Evolutionary conservation across 225 moss, liverwort and hornwort species (phyloP).

Genomic region (Thuidium tamariscinum): DNA sequence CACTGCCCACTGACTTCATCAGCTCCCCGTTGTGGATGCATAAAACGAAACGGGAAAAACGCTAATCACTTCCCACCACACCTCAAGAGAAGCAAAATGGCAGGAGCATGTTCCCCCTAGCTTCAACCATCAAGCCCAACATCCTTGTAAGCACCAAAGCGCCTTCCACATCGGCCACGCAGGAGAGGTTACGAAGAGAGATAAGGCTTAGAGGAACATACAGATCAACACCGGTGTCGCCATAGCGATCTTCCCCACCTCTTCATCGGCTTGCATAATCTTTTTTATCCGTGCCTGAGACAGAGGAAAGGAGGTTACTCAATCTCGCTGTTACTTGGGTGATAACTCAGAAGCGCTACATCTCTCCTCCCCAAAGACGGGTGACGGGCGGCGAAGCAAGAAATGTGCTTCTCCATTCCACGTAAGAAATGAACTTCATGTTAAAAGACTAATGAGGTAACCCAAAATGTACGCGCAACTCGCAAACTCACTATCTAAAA

Average conservation of each 20-base stretch:
- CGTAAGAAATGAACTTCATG: background rate
- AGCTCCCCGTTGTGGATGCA: constrained; percentile 23
- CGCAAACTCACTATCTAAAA: background rate
- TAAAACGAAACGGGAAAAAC: background rate
- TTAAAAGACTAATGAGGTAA: background rate
- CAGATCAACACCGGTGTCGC: constrained; percentile 97
- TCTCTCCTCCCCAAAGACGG: background rate
- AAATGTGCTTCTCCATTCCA: background rate
- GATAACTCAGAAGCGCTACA: background rate
- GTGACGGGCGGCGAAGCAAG: background rate
- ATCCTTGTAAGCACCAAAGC: background rate
- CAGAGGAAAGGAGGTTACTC: background rate
- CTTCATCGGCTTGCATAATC: constrained; percentile 99
- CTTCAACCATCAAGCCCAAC: background rate
- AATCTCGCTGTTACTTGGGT: background rate
- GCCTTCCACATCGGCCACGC: background rate
- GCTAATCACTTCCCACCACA: background rate
- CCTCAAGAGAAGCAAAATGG: background rate
- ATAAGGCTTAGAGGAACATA: constrained; percentile 28
- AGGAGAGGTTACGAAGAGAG: background rate
- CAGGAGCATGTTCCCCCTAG: background rate
- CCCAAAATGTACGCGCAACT: background rate
- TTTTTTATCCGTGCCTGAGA: constrained; percentile 97
- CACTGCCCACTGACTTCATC: constrained; percentile 46
- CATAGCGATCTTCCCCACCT: constrained; percentile 99